These are phyloP conservation scores for Pseudocercospora fuligena DNA, from an alignment of 2,329 filamentous ascomycete genomes.

Conservation along the genomic window DNA sequence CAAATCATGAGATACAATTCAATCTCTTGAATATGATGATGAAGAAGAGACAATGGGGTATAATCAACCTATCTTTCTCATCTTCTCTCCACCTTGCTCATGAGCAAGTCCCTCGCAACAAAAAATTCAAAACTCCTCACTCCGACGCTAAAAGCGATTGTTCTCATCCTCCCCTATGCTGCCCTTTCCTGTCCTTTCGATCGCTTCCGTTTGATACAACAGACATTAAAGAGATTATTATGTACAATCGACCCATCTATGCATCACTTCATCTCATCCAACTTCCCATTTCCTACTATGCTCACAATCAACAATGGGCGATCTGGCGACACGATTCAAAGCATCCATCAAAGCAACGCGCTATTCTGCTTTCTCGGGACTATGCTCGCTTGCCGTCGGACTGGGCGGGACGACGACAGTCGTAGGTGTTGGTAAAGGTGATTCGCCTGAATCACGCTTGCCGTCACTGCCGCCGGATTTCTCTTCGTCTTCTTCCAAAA, in stretches of 20 bases:
- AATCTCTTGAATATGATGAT: neutral
- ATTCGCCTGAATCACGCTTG: slow-evolving; percentile 8
- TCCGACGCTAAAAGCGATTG: slow-evolving; percentile 2
- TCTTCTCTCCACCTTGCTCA: neutral
- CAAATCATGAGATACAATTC: neutral
- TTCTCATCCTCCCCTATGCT: neutral
- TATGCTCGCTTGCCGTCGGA: slow-evolving; percentile 15
- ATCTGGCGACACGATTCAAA: neutral
- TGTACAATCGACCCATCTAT: neutral
- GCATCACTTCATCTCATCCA: slow-evolving; percentile 1
- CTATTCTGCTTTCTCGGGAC: neutral
- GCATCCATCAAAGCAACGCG: slow-evolving; percentile 6
- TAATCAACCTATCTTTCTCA: neutral
- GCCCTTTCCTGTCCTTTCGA: too few species aligned
- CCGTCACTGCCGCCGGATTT: neutral
- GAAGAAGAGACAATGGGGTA: neutral
- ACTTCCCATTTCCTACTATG: neutral
- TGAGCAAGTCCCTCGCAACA: neutral
- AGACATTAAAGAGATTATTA: neutral
- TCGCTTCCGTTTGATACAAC: neutral
- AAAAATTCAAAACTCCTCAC: neutral
- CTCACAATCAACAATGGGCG: neutral
- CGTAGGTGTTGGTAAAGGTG: slow-evolving; percentile 11
- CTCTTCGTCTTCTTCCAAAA: slow-evolving; percentile 10
- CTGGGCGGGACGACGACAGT: slow-evolving; percentile 22